Base-by-base conservation (phyloP, 805 yeast genomes). In the Blastobotrys peoriensis region DNA sequence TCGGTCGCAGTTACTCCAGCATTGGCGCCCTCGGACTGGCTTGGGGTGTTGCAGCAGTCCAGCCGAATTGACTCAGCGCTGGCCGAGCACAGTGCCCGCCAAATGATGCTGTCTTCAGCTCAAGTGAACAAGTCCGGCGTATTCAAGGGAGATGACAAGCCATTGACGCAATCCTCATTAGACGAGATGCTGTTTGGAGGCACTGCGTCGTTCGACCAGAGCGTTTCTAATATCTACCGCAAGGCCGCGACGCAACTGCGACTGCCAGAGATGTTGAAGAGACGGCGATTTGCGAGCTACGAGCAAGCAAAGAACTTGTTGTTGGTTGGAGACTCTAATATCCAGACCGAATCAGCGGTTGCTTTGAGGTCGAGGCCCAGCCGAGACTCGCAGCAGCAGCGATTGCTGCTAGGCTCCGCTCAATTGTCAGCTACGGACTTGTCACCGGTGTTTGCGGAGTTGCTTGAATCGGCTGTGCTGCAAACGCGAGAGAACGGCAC, bases 11-110 rank as follows among this genome's bases (percentile, higher is more conserved):
- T n/a, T n/a, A n/a, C n/a, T n/a, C n/a, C n/a, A n/a, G n/a, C n/a
- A n/a, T n/a, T n/a, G n/a, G n/a, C n/a, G n/a, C n/a, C n/a, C n/a
- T n/a, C n/a, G n/a, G 74, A 80, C 50, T 85, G 94, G 91, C 67
- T 75, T 19, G 67, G 72, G 10, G 91, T 83, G 55, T 58, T 83
- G 40, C 73, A 71, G 38, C 55, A 82, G n/a, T 71, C 81, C 4
- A 70, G 41, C 9, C 19, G 45, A 2, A 15, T 44, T 9, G 45
- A 45, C 27, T 47, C 53, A 2, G 40, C 51, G 6, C 43, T 50
- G 13, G 47, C 52, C 13, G 17, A n/a, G 3, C n/a, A 25, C 13
- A 8, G 10, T 25, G 8, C 30, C 13, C 13, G 13, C 30, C 30
- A 25, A 25, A 13, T 13, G 13, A 13, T 8, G 30, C 30, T 25